These are phyloP conservation scores for Neonectria hederae DNA, from an alignment of 2,329 filamentous ascomycete species.

Conservation along the genomic window DNA sequence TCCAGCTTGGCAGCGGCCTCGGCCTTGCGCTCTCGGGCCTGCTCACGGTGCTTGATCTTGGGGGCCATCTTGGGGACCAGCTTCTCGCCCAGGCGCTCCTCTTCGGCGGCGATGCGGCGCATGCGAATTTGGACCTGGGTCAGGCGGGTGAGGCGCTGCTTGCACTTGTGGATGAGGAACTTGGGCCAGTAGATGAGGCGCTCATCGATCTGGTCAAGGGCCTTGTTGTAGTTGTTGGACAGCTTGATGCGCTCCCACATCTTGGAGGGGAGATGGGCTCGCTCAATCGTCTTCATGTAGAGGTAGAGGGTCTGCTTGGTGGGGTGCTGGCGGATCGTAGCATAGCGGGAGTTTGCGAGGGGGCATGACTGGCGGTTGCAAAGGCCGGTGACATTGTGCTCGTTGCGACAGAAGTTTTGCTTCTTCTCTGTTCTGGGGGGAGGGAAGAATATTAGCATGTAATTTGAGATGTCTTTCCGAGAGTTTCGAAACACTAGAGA, in stretches of 20 bases:
- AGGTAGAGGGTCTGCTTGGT: constrained; percentile 86
- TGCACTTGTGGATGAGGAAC: constrained; percentile 92
- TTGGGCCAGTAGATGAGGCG: constrained; percentile 94
- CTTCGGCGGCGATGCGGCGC: constrained; percentile 85
- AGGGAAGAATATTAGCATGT: constrained; percentile 40
- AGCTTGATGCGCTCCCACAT: constrained; percentile 95
- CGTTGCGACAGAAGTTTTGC: constrained; percentile 95
- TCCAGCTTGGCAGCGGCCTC: constrained; percentile 92
- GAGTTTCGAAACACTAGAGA: neutral
- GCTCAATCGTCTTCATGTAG: constrained; percentile 96
- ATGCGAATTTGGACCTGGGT: constrained; percentile 89
- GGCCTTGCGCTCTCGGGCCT: constrained; percentile 78
- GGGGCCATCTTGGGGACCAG: constrained; percentile 90
- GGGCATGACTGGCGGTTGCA: constrained; percentile 91
- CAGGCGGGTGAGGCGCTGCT: constrained; percentile 90
- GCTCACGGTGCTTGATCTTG: constrained; percentile 83
- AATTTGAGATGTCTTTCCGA: neutral
- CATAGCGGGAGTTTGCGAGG: constrained; percentile 90
- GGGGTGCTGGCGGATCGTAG: constrained; percentile 87
- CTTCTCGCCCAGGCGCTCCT: constrained; percentile 87
- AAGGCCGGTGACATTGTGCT: constrained; percentile 85
- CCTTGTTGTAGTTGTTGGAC: constrained; percentile 89
- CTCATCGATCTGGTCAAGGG: constrained; percentile 86
- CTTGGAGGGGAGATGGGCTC: constrained; percentile 86
- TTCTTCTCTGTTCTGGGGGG: constrained; percentile 76